phyloP scores from a whole-genome alignment of 2,329 filamentous ascomycete genomes.

The Malbranchea cinnamomea region DNA sequence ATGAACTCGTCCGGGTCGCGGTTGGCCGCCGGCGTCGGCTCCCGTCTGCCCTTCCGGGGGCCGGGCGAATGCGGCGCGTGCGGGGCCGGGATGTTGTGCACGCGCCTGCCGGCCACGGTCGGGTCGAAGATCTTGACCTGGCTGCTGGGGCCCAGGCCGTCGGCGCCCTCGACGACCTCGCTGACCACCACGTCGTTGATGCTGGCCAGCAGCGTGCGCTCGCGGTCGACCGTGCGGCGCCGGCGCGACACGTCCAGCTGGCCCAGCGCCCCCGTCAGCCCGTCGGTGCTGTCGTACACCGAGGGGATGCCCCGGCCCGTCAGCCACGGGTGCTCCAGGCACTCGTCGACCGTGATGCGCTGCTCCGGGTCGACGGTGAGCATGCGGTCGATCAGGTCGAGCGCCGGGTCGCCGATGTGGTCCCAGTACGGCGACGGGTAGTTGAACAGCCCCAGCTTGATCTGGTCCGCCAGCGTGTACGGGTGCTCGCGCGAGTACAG shows the following conservation, averaged over 20 bases:
- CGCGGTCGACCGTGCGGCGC: conserved; percentile 61
- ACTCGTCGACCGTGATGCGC: conserved; percentile 79
- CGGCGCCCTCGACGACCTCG: conserved; percentile 40
- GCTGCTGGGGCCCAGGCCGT: conserved; percentile 11
- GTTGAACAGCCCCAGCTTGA: conserved; percentile 75
- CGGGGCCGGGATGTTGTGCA: conserved; percentile 28
- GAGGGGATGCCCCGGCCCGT: conserved; percentile 44
- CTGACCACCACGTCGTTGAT: conserved; percentile 60
- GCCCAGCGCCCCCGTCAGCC: conserved; percentile 72
- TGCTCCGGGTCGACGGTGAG: conserved; percentile 72
- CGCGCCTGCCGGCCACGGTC: conserved; percentile 40
- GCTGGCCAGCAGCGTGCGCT: conserved; percentile 70
- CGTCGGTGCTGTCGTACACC: conserved; percentile 76
- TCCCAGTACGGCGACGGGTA: conserved; percentile 97
- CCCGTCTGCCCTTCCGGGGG: conserved; percentile 32
- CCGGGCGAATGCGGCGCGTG: conserved; percentile 13
- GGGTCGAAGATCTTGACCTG: conserved; percentile 62
- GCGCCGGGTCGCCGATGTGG: conserved; percentile 65
- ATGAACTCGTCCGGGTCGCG: conserved; percentile 64
- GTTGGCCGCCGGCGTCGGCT: conserved; percentile 52
- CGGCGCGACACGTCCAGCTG: conserved; percentile 71
- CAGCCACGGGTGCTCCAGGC: conserved; percentile 82
- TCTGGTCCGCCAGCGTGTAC: conserved; percentile 76
- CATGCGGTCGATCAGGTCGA: conserved; percentile 93
- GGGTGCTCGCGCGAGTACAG: conserved; percentile 68